Evolutionary conservation across 371 early-diverging fungal genomes (phyloP).

Genomic region (Mucor lusitanicus): DNA sequence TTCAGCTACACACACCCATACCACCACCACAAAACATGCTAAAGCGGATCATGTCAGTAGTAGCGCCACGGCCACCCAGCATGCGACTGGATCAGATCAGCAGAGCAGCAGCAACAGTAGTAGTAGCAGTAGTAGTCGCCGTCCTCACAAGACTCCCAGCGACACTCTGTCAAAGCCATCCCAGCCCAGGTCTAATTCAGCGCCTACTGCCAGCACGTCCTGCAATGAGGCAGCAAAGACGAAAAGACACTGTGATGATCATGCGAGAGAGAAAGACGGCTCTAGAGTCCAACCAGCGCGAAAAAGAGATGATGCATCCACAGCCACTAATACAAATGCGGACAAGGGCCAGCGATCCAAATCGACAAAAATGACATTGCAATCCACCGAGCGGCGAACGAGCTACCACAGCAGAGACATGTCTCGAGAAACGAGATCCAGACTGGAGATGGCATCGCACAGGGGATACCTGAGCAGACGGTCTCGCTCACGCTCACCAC

Average conservation of each 20-base stretch:
- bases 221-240: not conserved
- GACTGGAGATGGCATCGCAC: not conserved
- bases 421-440: not conserved
- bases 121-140: not conserved
- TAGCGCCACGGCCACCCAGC: not conserved
- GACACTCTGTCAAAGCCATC: not conserved
- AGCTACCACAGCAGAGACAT: not conserved
- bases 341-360: not conserved
- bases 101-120: no score
- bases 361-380: not conserved
- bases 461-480: not conserved
- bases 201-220: not conserved
- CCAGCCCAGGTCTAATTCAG: not conserved
- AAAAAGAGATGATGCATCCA: not conserved
- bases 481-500: not conserved
- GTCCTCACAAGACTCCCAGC: not conserved
- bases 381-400: not conserved
- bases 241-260: no score
- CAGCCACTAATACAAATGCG: not conserved
- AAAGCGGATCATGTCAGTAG: not conserved
- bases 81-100: not conserved
- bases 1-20: not conserved
- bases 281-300: not conserved
- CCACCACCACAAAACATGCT: not conserved
- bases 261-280: not conserved